Evolutionary conservation across 2,329 filamentous ascomycete species (phyloP), one percentile per base, ranked within the genome.

Genomic region (Gaeumannomyces tritici): DNA sequence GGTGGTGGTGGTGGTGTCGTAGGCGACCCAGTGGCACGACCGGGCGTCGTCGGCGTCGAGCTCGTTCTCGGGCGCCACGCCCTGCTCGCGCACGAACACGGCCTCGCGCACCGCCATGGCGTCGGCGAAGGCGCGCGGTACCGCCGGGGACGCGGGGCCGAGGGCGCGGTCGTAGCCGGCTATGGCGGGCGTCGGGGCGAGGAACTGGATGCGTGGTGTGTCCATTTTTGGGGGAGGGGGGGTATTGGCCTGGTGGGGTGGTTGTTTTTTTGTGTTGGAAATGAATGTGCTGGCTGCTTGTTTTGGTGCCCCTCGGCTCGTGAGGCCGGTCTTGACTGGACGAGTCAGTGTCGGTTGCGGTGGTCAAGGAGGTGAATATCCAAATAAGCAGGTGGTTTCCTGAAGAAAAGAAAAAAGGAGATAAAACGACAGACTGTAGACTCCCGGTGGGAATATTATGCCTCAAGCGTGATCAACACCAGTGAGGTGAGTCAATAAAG

Each of bases 21-120:
- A 96, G n/a, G 88, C 79, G 33, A 96, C 88, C 89, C 91, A 96
- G 74, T 97, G 92, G 76, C 88, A 93, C 67, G 86, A 88, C 47
- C 90, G 83, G 1, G 81, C 67, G 73, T 98, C 93, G 71, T 97
- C 91, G 1, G 80, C 76, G 76, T 97, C 93, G 66, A 91, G 82
- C 73, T 98, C 93, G 66, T 86, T 84, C 51, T 89, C 85, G 0
- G 85, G 73, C 0, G 83, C 79, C 18, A 85, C 77, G 0, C 73
- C 68, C 69, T 89, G 86, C 69, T 88, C 86, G 9, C 75, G 51
- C 28, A 88, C 82, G 67, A 87, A 89, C 61, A 89, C 86, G 24
- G 73, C 69, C 64, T 84, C 77, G 47, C 87, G 83, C 56, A 89
- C 80, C 61, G 76, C 73, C 84, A 89, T 87, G 65, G 84, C 84